Evolutionary conservation across 2,329 filamentous ascomycete genomes (phyloP).

Genomic region (Penicillium sp.): DNA sequence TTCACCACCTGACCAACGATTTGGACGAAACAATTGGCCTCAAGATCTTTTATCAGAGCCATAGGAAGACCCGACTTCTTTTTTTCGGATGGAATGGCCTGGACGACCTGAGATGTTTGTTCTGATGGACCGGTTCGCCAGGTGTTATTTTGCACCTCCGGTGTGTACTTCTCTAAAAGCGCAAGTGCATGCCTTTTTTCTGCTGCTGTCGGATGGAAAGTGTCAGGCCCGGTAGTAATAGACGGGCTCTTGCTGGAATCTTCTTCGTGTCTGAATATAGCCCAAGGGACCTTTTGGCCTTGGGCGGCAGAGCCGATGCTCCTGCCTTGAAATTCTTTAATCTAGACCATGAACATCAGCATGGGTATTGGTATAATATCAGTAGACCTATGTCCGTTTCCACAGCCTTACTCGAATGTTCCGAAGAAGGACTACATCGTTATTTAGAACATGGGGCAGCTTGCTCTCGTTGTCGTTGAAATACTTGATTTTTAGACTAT

Average conservation of each 20-base stretch:
- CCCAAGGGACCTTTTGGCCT: conserved; percentile 31
- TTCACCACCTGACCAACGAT: conserved; percentile 71
- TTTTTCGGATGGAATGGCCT: background rate
- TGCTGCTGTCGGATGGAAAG: conserved; percentile 25
- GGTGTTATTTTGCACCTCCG: background rate
- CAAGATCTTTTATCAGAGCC: conserved; percentile 63
- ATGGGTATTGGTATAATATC: background rate
- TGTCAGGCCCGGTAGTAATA: conserved; percentile 29
- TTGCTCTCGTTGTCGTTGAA: conserved; percentile 54
- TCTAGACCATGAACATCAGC: conserved; percentile 7
- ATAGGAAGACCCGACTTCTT: conserved; percentile 41
- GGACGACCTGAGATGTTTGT: conserved; percentile 4
- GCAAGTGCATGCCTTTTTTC: conserved; percentile 32
- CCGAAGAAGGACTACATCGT: conserved; percentile 66
- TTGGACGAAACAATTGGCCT: conserved; percentile 61
- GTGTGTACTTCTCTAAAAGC: conserved; percentile 25
- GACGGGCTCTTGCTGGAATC: conserved; percentile 19
- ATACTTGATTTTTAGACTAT: conserved; percentile 54
- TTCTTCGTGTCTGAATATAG: conserved; percentile 33
- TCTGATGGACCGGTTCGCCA: background rate
- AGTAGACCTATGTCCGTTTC: background rate
- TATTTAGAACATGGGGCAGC: conserved; percentile 48
- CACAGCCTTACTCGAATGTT: conserved; percentile 51
- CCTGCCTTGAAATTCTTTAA: conserved; percentile 21
- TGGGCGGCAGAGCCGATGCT: conserved; percentile 30